Conservation (phyloP, 176 grass and related monocot genomes). For the Paspalum notatum region DNA sequence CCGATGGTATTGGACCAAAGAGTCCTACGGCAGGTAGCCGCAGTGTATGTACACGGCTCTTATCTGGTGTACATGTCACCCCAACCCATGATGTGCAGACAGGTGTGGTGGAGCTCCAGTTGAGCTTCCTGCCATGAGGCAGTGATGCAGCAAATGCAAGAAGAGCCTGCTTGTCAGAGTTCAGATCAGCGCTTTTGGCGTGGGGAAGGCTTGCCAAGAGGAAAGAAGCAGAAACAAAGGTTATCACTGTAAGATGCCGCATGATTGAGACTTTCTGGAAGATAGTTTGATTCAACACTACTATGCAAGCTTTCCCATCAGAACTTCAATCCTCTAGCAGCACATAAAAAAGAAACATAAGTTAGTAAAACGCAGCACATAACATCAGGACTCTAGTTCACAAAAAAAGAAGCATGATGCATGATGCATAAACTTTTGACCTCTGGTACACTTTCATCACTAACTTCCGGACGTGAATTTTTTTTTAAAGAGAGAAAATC, state of each 20-base stretch:
- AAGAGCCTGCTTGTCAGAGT: constrained; percentile 82
- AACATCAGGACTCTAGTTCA: constrained; percentile 9
- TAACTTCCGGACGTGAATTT: no score
- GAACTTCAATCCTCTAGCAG: constrained; percentile 44
- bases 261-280: constrained; percentile 47
- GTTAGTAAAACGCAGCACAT: constrained; percentile 14
- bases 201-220: constrained; percentile 53
- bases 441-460: constrained; percentile 28
- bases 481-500: constrained; percentile 33
- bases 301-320: constrained; percentile 28
- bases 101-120: constrained; percentile 68
- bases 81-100: constrained; percentile 92
- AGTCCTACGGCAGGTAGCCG: constrained; percentile 85
- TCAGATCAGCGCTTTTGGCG: constrained; percentile 67
- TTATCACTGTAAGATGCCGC: constrained; percentile 37
- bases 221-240: constrained; percentile 46
- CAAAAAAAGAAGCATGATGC: constrained; percentile 26
- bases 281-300: constrained; percentile 12
- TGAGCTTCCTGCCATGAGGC: constrained; percentile 85
- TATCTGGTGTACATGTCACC: constrained; percentile 74
- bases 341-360: constrained; percentile 26
- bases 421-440: constrained; percentile 49
- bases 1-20: constrained; percentile 71
- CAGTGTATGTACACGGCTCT: constrained; percentile 66
- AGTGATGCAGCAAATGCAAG: constrained; percentile 82